These are phyloP conservation scores for Pinus albicaulis DNA, from an alignment of 75 land plant genomes.

Conservation along the genomic window DNA sequence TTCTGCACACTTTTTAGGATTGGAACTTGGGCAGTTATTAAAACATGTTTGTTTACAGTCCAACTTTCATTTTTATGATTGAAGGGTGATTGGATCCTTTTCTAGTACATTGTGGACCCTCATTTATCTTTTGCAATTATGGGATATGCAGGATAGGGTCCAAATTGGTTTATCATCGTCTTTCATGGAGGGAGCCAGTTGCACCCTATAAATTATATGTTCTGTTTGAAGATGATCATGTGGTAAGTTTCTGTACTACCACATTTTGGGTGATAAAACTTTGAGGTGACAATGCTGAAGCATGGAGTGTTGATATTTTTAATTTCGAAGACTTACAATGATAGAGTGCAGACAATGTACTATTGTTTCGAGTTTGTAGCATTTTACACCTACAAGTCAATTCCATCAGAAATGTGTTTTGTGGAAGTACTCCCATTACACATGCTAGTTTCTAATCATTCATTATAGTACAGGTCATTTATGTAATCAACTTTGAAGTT, in stretches of 20 bases:
- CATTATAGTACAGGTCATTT: too few species aligned
- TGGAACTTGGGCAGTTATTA: background rate
- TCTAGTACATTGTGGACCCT: background rate
- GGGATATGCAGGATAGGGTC: conserved; percentile 45
- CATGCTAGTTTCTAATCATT: background rate
- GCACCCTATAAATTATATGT: conserved; percentile 62
- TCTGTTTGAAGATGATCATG: conserved; percentile 80
- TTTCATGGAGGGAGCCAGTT: conserved; percentile 85
- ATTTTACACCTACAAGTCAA: background rate
- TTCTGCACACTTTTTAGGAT: background rate
- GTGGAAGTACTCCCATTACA: too few species aligned
- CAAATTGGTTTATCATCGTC: conserved; percentile 60
- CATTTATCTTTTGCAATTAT: background rate
- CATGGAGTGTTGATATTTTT: background rate
- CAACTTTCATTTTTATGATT: background rate
- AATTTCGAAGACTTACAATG: background rate
- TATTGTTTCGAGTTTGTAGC: background rate
- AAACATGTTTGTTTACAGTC: background rate
- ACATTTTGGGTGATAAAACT: too few species aligned
- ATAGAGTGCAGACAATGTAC: background rate
- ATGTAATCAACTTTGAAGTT: background rate
- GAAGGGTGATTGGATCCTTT: background rate
- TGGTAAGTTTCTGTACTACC: conserved; percentile 45
- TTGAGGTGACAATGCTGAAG: too few species aligned
- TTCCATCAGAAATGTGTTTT: background rate